phyloP scores from a whole-genome alignment of 2,329 filamentous ascomycete genomes.

The Arthrobotrys conoides region DNA sequence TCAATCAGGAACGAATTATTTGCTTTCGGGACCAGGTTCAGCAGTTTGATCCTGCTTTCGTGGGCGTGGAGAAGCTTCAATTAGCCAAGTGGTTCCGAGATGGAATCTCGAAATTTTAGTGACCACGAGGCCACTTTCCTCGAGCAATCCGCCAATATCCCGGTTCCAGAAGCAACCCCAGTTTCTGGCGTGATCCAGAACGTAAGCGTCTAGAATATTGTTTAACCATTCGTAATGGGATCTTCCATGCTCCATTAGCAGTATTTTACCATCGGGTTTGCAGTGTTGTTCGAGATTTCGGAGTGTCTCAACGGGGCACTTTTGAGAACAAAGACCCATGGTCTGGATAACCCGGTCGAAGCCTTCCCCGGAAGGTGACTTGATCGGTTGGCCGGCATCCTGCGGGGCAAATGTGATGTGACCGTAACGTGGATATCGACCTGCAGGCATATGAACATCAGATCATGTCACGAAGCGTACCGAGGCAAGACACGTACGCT shows the following conservation, averaged over 20 bases:
- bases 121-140: constrained; percentile 63
- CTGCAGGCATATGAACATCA: constrained; percentile 34
- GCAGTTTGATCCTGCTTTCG: constrained; percentile 43
- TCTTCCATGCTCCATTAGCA: constrained; percentile 64
- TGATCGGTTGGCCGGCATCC: constrained; percentile 47
- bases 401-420: constrained; percentile 47
- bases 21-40: constrained; percentile 48
- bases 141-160: constrained; percentile 63
- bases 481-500: constrained; percentile 56
- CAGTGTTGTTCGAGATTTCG: constrained; percentile 62
- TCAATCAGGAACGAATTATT: constrained; percentile 58
- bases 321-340: constrained; percentile 64
- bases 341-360: constrained; percentile 63
- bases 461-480: constrained; percentile 20
- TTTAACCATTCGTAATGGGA: constrained; percentile 63
- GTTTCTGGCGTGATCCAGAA: constrained; percentile 64
- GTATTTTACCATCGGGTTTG: constrained; percentile 63
- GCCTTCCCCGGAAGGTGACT: constrained; percentile 56
- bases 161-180: constrained; percentile 65
- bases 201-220: constrained; percentile 62
- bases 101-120: constrained; percentile 64
- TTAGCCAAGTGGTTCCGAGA: constrained; percentile 64
- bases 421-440: constrained; percentile 51
- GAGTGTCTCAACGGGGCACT: constrained; percentile 62
- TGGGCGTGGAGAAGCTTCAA: constrained; percentile 63